phyloP scores from a whole-genome alignment of 164 flowering plant genomes.

The Aristolochia californica region DNA sequence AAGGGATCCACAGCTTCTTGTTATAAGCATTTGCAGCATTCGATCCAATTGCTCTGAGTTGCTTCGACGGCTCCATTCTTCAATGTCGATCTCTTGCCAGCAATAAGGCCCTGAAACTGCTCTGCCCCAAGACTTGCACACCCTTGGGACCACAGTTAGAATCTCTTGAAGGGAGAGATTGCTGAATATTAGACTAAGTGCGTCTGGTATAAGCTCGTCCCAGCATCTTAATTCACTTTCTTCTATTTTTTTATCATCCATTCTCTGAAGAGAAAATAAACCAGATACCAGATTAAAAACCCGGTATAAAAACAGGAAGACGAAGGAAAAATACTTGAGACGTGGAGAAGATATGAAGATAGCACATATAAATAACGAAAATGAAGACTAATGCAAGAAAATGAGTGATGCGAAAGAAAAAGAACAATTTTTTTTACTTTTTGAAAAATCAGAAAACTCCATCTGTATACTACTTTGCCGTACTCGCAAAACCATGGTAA shows the following conservation, averaged over 20 bases:
- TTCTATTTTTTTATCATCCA: conserved; percentile 33
- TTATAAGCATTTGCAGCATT: conserved; percentile 52
- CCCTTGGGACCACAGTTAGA: conserved; percentile 65
- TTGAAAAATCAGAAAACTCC: no score
- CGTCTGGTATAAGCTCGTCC: conserved; percentile 79
- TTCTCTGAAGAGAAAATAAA: background rate
- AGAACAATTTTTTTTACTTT: background rate
- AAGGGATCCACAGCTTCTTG: conserved; percentile 49
- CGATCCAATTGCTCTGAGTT: conserved; percentile 31
- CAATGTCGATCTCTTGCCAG: conserved; percentile 93
- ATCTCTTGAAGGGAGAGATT: conserved; percentile 58
- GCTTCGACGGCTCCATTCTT: conserved; percentile 51
- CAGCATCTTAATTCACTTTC: conserved; percentile 39
- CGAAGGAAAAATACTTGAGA: no score
- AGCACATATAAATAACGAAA: background rate
- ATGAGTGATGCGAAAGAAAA: background rate
- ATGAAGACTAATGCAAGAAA: background rate
- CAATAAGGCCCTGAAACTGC: conserved; percentile 78
- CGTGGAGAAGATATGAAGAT: no score
- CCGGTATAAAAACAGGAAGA: background rate
- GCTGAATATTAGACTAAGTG: conserved; percentile 62
- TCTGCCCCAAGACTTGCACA: conserved; percentile 77
- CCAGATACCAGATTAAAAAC: background rate
- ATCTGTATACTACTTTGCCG: no score
- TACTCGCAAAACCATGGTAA: no score